phyloP scores from a whole-genome alignment of 2,329 filamentous ascomycete genomes.

The Fusarium sp. region DNA sequence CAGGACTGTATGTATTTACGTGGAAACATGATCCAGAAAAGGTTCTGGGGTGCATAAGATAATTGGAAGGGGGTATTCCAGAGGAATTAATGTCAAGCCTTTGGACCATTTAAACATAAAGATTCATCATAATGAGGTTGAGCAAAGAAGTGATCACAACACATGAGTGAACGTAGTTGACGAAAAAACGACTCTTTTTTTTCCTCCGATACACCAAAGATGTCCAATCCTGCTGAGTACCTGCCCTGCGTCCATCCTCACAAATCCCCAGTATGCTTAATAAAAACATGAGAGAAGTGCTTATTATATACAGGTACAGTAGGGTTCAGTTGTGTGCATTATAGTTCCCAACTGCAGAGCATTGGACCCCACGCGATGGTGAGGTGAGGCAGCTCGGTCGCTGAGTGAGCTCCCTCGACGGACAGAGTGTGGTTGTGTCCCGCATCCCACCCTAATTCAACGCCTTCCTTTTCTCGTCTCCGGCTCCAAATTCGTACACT shows the following conservation, averaged over 20 bases:
- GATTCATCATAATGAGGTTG: not conserved
- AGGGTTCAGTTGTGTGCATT: conserved; percentile 48
- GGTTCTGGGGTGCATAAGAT: conserved; percentile 22
- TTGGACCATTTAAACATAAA: conserved; percentile 1
- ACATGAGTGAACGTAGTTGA: conserved; percentile 8
- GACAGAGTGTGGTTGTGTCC: conserved; percentile 31
- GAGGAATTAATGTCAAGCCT: conserved; percentile 34
- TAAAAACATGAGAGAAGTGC: conserved; percentile 46
- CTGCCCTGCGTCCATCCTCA: conserved; percentile 38
- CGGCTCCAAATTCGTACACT: conserved; percentile 49
- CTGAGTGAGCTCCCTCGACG: conserved; percentile 33
- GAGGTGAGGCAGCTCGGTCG: conserved; percentile 38
- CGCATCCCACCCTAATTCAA: conserved; percentile 38
- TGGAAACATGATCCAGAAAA: conserved; percentile 25
- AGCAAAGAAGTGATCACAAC: conserved; percentile 1
- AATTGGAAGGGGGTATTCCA: conserved; percentile 13
- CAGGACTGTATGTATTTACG: conserved; percentile 32
- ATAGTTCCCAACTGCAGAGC: conserved; percentile 49
- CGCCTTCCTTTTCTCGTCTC: conserved; percentile 37
- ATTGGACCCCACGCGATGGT: conserved; percentile 46
- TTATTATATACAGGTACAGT: conserved; percentile 52
- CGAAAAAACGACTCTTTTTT: conserved; percentile 31
- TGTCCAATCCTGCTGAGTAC: conserved; percentile 39
- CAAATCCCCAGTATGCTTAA: conserved; percentile 26
- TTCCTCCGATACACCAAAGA: conserved; percentile 24